These are phyloP conservation scores for Astrothelium subdiscretum DNA, from an alignment of 495 filamentous ascomycete genomes.

Conservation along the genomic window DNA sequence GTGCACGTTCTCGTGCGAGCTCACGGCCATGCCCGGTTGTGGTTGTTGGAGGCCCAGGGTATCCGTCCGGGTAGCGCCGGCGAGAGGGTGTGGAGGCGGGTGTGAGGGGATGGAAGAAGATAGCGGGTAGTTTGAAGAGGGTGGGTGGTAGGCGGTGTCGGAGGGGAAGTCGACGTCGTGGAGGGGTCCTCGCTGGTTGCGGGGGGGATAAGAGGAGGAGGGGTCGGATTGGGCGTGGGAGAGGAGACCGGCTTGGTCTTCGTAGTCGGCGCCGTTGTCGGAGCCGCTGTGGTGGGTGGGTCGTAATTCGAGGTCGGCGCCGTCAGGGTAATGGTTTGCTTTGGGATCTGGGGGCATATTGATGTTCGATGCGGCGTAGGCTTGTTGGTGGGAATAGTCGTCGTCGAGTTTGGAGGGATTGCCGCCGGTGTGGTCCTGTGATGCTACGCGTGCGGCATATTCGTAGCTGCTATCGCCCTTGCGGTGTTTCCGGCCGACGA, in stretches of 20 bases:
- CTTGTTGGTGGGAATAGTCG: not conserved
- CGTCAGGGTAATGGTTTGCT: not conserved
- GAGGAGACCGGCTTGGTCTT: not conserved
- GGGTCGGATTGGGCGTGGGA: slow-evolving; percentile 4
- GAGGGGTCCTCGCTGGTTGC: not conserved
- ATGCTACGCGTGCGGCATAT: not conserved
- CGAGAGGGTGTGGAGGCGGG: not conserved
- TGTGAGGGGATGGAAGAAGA: not conserved
- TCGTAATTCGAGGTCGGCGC: not conserved
- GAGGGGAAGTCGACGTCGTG: not conserved
- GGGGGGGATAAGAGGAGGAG: not conserved
- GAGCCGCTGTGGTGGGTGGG: not conserved
- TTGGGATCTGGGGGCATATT: not conserved
- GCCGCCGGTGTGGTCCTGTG: not conserved
- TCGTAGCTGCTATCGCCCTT: slow-evolving; percentile 41
- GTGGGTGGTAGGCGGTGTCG: not conserved
- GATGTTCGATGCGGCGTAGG: not conserved
- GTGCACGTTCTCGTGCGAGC: not conserved
- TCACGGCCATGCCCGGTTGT: not conserved
- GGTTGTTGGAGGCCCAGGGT: not conserved
- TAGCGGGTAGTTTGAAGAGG: not conserved
- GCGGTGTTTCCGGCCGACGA: slow-evolving; percentile 54
- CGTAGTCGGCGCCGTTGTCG: not conserved
- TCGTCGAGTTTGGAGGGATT: not conserved
- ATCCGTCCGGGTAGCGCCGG: not conserved